Evolutionary conservation across 257 asterid genomes (phyloP), one percentile per base, ranked within the genome.

Genomic region (Paulownia fortunei): DNA sequence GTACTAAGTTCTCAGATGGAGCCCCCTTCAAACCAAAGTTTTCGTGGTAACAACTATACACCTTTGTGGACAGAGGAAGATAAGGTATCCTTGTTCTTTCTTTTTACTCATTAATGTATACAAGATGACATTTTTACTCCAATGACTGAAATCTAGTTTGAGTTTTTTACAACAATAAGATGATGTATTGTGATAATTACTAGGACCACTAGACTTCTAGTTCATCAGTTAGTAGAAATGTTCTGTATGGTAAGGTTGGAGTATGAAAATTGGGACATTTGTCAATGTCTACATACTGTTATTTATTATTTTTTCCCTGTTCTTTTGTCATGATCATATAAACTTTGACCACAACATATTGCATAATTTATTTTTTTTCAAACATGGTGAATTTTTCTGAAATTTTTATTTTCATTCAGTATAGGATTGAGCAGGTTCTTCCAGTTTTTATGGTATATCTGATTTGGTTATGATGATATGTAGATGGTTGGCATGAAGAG

Each of bases 21-120:
- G 99, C 98, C 92, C 99, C 98, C 98, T 94, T 94, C 98, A 90
- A 94, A 88, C 97, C 99, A 92, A 94, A 94, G 82, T 79, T 82
- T 78, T 60, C 86, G 77, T 24, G 80, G 77, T 41, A 80, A 72
- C 85, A 87, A 72, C 71, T 87, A 86, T 59, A 54, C 82, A 26
- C 87, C 86, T 27, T 74, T 84, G 47, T 85, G 85, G 83, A 83
- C 85, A 5, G 97, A 88, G 79, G 96, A 89, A 66, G 94, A 87
- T 63, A 92, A 89, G 98, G 98, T 91, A 83, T 26, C 3, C 62
- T 11, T 52, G 0, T 42, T 41, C 11, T 21, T 21, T 60, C 36
- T 41, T 11, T 68, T 52, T 60, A 24, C 5, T 44, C 37, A 27
- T 3, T 1, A n/a, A 30, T 41, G 6, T 26, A 16, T 56, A 13